Base-by-base conservation (phyloP, 2,329 filamentous ascomycete genomes). In the Fusarium pininemorale region DNA sequence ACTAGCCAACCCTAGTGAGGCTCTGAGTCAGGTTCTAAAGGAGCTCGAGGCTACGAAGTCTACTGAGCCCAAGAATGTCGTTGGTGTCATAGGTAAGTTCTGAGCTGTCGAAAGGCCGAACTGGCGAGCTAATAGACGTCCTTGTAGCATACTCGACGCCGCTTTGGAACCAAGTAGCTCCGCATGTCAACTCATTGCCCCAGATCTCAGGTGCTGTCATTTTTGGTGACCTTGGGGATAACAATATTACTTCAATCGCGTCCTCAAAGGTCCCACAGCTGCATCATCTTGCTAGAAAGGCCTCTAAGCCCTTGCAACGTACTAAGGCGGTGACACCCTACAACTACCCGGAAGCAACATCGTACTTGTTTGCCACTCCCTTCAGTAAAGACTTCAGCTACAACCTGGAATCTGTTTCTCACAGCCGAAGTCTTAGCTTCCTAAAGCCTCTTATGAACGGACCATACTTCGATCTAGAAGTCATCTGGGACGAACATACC, bases 401-500 rank as follows among this genome's bases (percentile, higher is more conserved):
- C 68, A 81, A 85, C 5, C 82, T 87, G 0, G 91, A 90, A 35
- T 85, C 87, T 5, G 83, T 94, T 0, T 86, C 90, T 0, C 92
- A 95, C 79, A 93, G 92, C 1, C 87, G 93, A 9, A 90, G 85
- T 65, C 82, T 94, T 3, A 82, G 85, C 0, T 93, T 93, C 74
- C 77, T 95, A 16, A 94, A 94, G 77, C 86, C 86, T 14, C 82
- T 87, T 7, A 82, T 93, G 16, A 83, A 84, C 1, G 93, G 92
- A 0, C 92, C 92, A 0, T 88, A 86, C 70, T 94, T 95, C 76
- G 91, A 95, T 75, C 87, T 95, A 18, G 93, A 95, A 79, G 86
- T 87, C 2, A 91, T 95, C 56, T 96, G 93, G 93, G 92, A 94
- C 11, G 92, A 95, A 80, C 93, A 95, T 79, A 93, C 91, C 0